Conservation (phyloP, 2,329 filamentous ascomycete genomes). For the Cadophora sp. region DNA sequence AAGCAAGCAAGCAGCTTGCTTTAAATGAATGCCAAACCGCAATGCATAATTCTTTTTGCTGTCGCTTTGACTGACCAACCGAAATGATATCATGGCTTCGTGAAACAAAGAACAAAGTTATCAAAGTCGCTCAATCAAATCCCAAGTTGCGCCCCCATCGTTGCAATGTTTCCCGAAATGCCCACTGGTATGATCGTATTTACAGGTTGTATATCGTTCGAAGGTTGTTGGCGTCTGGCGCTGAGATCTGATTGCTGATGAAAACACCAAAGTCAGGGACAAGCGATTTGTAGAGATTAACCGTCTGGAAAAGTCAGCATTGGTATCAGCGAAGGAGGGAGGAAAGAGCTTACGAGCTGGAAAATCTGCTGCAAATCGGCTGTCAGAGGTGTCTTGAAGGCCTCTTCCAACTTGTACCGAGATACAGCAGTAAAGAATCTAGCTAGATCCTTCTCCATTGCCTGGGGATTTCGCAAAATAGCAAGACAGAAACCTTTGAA, state of each 20-base stretch:
- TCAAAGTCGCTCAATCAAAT: slow-evolving; percentile 1
- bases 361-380: slow-evolving; percentile 43
- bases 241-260: slow-evolving; percentile 45
- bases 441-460: slow-evolving; percentile 85
- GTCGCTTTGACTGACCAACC: slow-evolving; percentile 11
- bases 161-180: slow-evolving; percentile 10
- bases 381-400: slow-evolving; percentile 48
- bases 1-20: slow-evolving; percentile 7
- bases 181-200: slow-evolving; percentile 37
- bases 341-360: slow-evolving; percentile 40
- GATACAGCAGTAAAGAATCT: slow-evolving; percentile 88
- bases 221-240: slow-evolving; percentile 38
- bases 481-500: slow-evolving; percentile 89
- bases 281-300: slow-evolving; percentile 59
- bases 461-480: slow-evolving; percentile 85
- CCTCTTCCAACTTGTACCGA: slow-evolving; percentile 70
- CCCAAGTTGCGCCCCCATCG: slow-evolving; percentile 20
- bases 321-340: background rate
- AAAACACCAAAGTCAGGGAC: slow-evolving; percentile 61
- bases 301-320: slow-evolving; percentile 47
- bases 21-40: slow-evolving; percentile 20
- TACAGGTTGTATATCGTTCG: slow-evolving; percentile 45
- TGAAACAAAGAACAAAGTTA: slow-evolving; percentile 16
- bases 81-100: slow-evolving; percentile 28
- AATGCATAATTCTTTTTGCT: slow-evolving; percentile 22